phyloP scores from a whole-genome alignment of 345 rosid genomes.

The Balakata baccata region DNA sequence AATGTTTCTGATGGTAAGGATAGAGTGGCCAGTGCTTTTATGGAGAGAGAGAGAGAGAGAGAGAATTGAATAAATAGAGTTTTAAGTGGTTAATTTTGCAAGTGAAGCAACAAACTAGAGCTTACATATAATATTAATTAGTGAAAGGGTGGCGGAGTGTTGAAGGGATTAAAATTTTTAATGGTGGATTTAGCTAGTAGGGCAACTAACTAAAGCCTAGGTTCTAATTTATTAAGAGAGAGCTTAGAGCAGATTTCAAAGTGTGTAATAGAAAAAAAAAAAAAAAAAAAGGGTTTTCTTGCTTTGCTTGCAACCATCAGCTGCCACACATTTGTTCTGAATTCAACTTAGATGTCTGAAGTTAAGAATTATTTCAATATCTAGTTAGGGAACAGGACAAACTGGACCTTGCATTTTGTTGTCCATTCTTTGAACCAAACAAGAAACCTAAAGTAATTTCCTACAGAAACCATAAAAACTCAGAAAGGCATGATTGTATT shows the following conservation, averaged over 20 bases:
- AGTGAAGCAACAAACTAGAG: conserved; percentile 21
- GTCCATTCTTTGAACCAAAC: not conserved
- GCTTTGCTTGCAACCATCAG: conserved; percentile 18
- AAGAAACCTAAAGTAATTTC: not conserved
- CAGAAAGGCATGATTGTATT: not conserved
- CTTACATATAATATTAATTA: not conserved
- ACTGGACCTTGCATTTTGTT: too few relatives aligned
- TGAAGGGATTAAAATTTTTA: conserved; percentile 10
- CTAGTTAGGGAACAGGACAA: not conserved
- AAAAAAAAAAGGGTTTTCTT: not conserved
- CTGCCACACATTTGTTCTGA: not conserved
- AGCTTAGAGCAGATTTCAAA: not conserved
- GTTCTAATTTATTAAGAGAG: not conserved
- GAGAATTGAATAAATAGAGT: not conserved
- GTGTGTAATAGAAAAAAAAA: not conserved
- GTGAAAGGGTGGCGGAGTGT: not conserved
- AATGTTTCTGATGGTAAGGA: conserved; percentile 9
- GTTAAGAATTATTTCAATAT: not conserved
- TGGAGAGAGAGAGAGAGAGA: conserved; percentile 9
- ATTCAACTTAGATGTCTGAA: not conserved
- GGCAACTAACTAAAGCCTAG: not conserved
- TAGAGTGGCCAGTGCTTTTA: not conserved
- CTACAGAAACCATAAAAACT: not conserved
- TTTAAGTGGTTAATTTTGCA: conserved; percentile 10
- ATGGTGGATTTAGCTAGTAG: conserved; percentile 5